Conservation (phyloP, 352 stramenopile species). For the Globisporangium cylindrosporum region DNA sequence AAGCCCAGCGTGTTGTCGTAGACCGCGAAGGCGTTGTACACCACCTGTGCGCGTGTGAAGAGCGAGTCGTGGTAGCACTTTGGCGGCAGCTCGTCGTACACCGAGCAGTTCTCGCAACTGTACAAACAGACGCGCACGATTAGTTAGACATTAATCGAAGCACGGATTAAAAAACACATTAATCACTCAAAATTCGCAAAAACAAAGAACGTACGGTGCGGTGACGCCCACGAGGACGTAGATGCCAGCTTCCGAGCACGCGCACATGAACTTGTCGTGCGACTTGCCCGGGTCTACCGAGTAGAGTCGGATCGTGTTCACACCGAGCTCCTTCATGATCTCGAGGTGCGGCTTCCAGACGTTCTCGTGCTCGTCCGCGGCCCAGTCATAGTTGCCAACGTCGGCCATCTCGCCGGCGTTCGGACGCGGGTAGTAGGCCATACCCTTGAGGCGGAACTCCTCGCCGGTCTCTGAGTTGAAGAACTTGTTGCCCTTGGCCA, state of each 20-base stretch:
- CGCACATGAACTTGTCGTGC: conserved; percentile 82
- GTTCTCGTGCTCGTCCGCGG: conserved; percentile 52
- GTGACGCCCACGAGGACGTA: conserved; percentile 55
- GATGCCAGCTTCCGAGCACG: conserved; percentile 41
- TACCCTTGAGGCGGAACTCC: conserved; percentile 65
- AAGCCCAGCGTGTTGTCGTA: conserved; percentile 59
- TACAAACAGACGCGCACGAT: conserved; percentile 21
- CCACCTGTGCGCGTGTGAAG: conserved; percentile 37
- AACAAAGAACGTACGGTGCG: conserved; percentile 17
- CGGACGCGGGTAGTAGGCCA: conserved; percentile 66
- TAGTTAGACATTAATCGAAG: too few species aligned
- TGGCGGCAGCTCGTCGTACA: conserved; percentile 30
- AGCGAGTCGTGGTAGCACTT: conserved; percentile 22
- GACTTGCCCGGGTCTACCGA: conserved; percentile 53
- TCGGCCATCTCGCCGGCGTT: conserved; percentile 47
- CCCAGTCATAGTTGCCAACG: conserved; percentile 61
- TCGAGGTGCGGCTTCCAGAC: conserved; percentile 52
- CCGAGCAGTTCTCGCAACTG: conserved; percentile 29
- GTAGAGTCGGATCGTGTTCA: conserved; percentile 75
- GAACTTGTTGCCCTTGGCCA: conserved; percentile 75
- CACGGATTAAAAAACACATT: not conserved
- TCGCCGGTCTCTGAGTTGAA: conserved; percentile 47
- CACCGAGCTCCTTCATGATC: conserved; percentile 53
- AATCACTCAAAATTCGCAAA: conserved; percentile 2
- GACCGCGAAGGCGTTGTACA: conserved; percentile 58